A percentile compares a stretch with the other conserved stretches of the same genome.
phyloP scores from a whole-genome alignment of 2,329 filamentous ascomycete species.

The Pseudogymnoascus sp. region DNA sequence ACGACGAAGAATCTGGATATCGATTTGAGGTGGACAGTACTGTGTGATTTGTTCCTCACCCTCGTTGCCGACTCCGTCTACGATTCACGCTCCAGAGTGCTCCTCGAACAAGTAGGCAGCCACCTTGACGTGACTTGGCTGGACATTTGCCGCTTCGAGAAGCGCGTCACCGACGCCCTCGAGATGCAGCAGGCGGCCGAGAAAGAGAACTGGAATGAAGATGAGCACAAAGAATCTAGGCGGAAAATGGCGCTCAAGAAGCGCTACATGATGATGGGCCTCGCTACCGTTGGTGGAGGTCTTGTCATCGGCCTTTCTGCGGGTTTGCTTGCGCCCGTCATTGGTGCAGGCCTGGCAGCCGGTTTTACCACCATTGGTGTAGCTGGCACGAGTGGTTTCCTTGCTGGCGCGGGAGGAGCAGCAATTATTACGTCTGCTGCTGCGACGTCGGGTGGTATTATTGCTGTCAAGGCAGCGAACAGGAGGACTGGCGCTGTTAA shows the following conservation, averaged over 20 bases:
- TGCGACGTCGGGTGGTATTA: constrained; percentile 76
- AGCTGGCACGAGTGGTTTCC: constrained; percentile 76
- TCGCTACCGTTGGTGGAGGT: constrained; percentile 91
- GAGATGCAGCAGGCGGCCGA: constrained; percentile 95
- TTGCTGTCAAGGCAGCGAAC: constrained; percentile 78
- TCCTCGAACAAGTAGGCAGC: constrained; percentile 75
- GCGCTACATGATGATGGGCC: constrained; percentile 88
- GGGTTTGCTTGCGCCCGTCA: constrained; percentile 83
- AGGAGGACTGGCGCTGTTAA: constrained; percentile 84
- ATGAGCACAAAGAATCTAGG: constrained; percentile 82
- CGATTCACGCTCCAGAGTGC: constrained; percentile 74
- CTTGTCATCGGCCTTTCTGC: constrained; percentile 93
- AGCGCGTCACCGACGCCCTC: constrained; percentile 88
- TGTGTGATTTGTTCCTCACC: constrained; percentile 91
- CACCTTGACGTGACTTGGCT: constrained; percentile 79
- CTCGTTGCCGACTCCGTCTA: constrained; percentile 95
- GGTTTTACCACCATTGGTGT: constrained; percentile 95
- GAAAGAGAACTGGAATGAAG: constrained; percentile 96
- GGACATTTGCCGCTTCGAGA: constrained; percentile 94
- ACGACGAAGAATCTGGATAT: constrained; percentile 83
- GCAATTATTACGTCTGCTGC: constrained; percentile 89
- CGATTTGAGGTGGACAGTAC: constrained; percentile 90
- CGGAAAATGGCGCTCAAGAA: constrained; percentile 74
- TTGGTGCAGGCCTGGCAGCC: constrained; percentile 86
- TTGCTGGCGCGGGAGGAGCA: constrained; percentile 85